These are phyloP conservation scores for Colletotrichum falcatum DNA, from an alignment of 2,329 filamentous ascomycete species.

Conservation along the genomic window DNA sequence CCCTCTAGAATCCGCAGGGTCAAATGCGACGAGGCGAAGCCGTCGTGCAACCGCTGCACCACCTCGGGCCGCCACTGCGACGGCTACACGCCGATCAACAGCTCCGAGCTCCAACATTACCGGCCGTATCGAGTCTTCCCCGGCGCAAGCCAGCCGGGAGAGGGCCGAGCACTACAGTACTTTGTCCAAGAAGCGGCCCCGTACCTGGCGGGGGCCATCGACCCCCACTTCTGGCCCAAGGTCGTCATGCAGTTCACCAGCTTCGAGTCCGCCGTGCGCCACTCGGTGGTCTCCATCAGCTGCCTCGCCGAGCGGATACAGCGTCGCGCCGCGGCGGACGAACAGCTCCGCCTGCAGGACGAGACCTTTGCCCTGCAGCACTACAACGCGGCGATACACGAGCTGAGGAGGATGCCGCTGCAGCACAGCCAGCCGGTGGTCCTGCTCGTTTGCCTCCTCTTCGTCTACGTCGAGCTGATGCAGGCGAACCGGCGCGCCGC, in stretches of 20 bases:
- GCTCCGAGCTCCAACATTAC: not conserved
- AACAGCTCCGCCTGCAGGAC: not conserved
- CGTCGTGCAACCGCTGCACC: constrained; percentile 63
- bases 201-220: constrained; percentile 22
- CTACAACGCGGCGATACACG: constrained; percentile 27
- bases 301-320: constrained; percentile 40
- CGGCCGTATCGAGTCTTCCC: constrained; percentile 1
- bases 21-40: constrained; percentile 68
- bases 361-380: not conserved
- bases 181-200: constrained; percentile 28
- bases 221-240: constrained; percentile 39
- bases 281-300: constrained; percentile 31
- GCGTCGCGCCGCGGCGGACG: not conserved
- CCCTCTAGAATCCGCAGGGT: constrained; percentile 62
- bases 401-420: not conserved
- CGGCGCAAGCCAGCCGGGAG: not conserved
- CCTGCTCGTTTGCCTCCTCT: constrained; percentile 34
- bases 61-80: constrained; percentile 68
- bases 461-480: constrained; percentile 26
- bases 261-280: constrained; percentile 23
- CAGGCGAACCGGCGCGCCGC: constrained; percentile 6
- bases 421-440: constrained; percentile 14
- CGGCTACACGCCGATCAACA: constrained; percentile 54
- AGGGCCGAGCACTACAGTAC: constrained; percentile 24
- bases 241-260: constrained; percentile 34